Evolutionary conservation across 2,329 filamentous ascomycete genomes (phyloP), one percentile per base, ranked within the genome.

Genomic region (Aspergillus latus): DNA sequence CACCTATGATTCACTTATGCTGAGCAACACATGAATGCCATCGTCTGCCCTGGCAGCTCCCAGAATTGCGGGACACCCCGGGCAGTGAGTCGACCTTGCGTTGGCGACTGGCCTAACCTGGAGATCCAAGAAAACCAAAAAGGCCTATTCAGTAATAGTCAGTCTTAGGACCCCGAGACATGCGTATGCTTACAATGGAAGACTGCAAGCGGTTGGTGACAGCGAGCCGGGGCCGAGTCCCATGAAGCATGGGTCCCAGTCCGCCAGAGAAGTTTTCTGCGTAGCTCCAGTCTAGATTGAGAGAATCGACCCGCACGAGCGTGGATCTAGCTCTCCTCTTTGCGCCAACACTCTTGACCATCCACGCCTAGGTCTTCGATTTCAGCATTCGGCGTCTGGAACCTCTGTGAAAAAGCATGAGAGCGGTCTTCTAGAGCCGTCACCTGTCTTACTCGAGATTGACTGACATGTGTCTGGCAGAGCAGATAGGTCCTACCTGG

Each of bases 1-100:
- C 5, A 42, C 13, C 39, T 5, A 29, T 28, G 42, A 21, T 16
- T 50, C 21, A 29, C 11, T 52, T 28, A 46, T 52, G 50, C 34
- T 52, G 43, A 39, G 50, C 34, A 47, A 32, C 43, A 13, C 6
- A 15, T 8, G 13, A 32, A 45, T 37, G 50, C 7, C 32, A 26
- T 15, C 7, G 36, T 30, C 15, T 45, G 49, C 49, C 49, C 49
- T 52, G 49, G 9, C 29, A 52, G 42, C 16, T 44, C 42, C 16
- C 49, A 44, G 16, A 10, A 26, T 34, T 28, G 29, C 36, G 28
- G 39, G 28, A n/a, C 39, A 6, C 21, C 29, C 16, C 29, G 7
- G 30, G 11, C n/a, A 15, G 9, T 15, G 2, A 26, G 34, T 39
- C 46, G 16, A 16, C 11, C 10, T 48, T 37, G 46, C 26, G 44